A percentile compares a stretch with the other conserved stretches of the same genome.
phyloP scores from a whole-genome alignment of 2,329 filamentous ascomycete genomes.

The Bretziella fagacearum region DNA sequence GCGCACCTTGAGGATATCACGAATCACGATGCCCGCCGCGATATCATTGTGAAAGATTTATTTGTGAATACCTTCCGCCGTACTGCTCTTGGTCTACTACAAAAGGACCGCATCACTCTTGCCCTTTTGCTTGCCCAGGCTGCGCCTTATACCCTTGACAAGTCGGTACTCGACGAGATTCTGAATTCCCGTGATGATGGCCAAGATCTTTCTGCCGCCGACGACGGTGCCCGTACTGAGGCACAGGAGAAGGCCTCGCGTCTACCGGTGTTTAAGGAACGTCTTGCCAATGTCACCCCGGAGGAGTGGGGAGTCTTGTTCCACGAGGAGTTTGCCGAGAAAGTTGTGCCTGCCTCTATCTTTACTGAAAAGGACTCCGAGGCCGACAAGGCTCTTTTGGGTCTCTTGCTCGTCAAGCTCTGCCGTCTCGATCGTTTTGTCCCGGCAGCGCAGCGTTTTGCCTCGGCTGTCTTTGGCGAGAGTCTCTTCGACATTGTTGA shows the following conservation, averaged over 20 bases:
- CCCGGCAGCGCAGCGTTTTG: conserved; percentile 81
- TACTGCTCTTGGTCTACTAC: conserved; percentile 80
- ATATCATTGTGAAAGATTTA: conserved; percentile 78
- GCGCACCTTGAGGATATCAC: conserved; percentile 52
- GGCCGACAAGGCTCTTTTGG: conserved; percentile 58
- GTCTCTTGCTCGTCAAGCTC: conserved; percentile 81
- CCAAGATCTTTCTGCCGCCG: conserved; percentile 47
- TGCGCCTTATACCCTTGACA: conserved; percentile 92
- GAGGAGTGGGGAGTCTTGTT: conserved; percentile 70
- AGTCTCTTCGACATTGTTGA: conserved; percentile 70
- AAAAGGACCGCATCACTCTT: conserved; percentile 85
- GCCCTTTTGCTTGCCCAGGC: conserved; percentile 92
- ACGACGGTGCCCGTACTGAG: conserved; percentile 34
- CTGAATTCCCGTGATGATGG: conserved; percentile 63
- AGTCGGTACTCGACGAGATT: conserved; percentile 68
- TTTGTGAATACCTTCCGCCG: conserved; percentile 86
- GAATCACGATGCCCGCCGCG: conserved; percentile 63
- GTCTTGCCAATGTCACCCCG: conserved; percentile 43
- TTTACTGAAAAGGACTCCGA: conserved; percentile 36
- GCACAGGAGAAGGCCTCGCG: conserved; percentile 52
- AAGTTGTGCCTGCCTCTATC: conserved; percentile 63
- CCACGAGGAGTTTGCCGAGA: conserved; percentile 70
- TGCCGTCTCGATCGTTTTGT: conserved; percentile 94
- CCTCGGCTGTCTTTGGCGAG: conserved; percentile 66
- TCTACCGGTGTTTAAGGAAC: conserved; percentile 56